A percentile compares a stretch with the other conserved stretches of the same genome.
Conservation (phyloP, 2,329 filamentous ascomycete species). For the Lasiodiplodia hormozganensis region DNA sequence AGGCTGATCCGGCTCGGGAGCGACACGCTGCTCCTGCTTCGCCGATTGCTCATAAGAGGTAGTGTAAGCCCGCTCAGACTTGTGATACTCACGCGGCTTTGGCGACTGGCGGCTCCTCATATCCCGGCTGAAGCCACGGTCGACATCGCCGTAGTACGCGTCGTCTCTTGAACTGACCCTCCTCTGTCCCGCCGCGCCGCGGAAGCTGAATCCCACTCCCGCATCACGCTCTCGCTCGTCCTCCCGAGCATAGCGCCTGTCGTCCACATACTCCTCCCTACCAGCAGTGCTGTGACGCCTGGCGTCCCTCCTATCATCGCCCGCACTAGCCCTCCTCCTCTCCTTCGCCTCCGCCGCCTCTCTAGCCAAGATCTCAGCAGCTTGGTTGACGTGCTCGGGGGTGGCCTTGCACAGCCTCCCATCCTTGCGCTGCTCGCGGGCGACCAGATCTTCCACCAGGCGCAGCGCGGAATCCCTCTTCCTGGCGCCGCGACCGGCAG, state of each 20-base stretch:
- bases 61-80: background rate
- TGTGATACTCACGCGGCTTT: background rate
- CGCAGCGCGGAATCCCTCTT: background rate
- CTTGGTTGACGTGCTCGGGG: background rate
- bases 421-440: background rate
- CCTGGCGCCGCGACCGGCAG: background rate
- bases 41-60: too few relatives aligned
- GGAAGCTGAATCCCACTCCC: background rate
- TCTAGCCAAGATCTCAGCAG: background rate
- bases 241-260: background rate
- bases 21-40: background rate
- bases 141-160: background rate
- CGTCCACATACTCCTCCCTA: background rate
- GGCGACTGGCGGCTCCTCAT: background rate
- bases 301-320: background rate
- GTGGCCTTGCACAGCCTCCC: background rate
- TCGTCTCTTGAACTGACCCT: background rate
- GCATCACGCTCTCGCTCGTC: background rate
- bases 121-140: background rate
- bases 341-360: background rate
- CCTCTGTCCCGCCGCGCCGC: too few relatives aligned
- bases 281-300: background rate
- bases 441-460: background rate
- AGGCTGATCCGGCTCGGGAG: background rate
- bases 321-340: background rate